These are phyloP conservation scores for Penicillium sp. DNA, from an alignment of 2,329 filamentous ascomycete species.

Conservation along the genomic window DNA sequence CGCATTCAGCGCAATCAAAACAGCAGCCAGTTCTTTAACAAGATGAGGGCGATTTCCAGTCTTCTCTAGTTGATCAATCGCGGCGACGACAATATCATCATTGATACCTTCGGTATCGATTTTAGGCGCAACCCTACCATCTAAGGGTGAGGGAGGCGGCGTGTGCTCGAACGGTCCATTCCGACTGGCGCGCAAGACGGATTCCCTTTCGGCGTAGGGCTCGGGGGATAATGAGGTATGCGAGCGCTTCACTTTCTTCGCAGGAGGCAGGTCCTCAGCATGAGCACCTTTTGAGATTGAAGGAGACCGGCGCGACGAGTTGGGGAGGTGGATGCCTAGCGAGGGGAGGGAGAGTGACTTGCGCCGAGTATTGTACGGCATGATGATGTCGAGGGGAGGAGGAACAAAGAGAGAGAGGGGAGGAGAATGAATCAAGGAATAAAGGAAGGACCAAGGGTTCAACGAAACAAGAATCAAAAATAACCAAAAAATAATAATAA, in stretches of 20 bases:
- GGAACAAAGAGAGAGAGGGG: constrained; percentile 18
- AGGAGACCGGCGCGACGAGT: constrained; percentile 62
- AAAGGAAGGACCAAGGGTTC: constrained; percentile 20
- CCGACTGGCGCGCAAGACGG: constrained; percentile 36
- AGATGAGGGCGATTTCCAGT: constrained; percentile 91
- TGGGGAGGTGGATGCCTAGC: constrained; percentile 83
- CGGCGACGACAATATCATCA: constrained; percentile 92
- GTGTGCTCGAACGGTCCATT: constrained; percentile 70
- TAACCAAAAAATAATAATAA: constrained; percentile 20
- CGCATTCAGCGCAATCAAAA: constrained; percentile 75
- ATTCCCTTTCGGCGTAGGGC: constrained; percentile 32
- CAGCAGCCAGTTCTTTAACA: constrained; percentile 86
- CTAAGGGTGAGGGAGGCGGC: constrained; percentile 75
- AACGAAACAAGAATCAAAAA: constrained; percentile 9
- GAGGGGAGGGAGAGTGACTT: constrained; percentile 94
- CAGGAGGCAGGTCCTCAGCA: constrained; percentile 57
- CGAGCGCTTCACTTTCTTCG: constrained; percentile 80
- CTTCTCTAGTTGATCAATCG: constrained; percentile 84
- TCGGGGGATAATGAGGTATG: constrained; percentile 59
- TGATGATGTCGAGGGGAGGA: constrained; percentile 47
- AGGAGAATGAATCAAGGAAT: constrained; percentile 18
- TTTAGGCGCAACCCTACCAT: constrained; percentile 54
- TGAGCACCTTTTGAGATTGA: constrained; percentile 61
- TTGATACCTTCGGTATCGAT: constrained; percentile 84
- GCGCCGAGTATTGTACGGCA: constrained; percentile 96